Evolutionary conservation across 2,329 filamentous ascomycete genomes (phyloP), one percentile per base, ranked within the genome.

Genomic region (Aspergillus persii): DNA sequence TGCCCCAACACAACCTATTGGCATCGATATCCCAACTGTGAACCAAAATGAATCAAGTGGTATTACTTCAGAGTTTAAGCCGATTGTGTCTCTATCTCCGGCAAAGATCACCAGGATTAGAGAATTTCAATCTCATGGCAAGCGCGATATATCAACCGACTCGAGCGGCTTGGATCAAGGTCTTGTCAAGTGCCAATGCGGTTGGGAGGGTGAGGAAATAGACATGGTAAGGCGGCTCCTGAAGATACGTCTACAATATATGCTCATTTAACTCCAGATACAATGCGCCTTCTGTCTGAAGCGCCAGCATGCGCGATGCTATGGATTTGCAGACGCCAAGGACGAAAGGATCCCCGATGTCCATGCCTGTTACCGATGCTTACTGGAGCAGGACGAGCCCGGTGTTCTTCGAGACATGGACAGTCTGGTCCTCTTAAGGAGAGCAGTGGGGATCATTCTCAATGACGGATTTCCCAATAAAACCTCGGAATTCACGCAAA

Each of bases 351-450:
- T 81, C 23, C 76, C 77, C 33, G 66, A 72, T 30, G 60, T 71
- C n/a, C 79, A 83, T 64, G 71, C 73, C 15, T 83, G 80, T 68
- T 82, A 81, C 62, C 66, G 68, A 31, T 83, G 80, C 60, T 66
- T 81, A n/a, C 65, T 79, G 26, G 63, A 68, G 39, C 66, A 66
- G 8, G 60, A 66, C 12, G 72, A 73, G 55, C 52, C 53, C n/a
- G 41, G 64, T n/a, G 26, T 71, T 46, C 55, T 73, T 29, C 54
- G 59, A 31, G 65, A 72, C 51, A 67, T 74, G 61, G 62, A 63
- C 48, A 69, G 66, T 9, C 58, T 73, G 3, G 67, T 69, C 6
- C 61, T 73, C 6, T 39, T 72, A 31, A 67, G 72, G 51, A 63
- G 65, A 50, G 69, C 69, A 1, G 54, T 74, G 8, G 66, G 57